These are phyloP conservation scores for Leccinum olivaceopallidum DNA, from an alignment of 768 basidiomycete species.

Conservation along the genomic window DNA sequence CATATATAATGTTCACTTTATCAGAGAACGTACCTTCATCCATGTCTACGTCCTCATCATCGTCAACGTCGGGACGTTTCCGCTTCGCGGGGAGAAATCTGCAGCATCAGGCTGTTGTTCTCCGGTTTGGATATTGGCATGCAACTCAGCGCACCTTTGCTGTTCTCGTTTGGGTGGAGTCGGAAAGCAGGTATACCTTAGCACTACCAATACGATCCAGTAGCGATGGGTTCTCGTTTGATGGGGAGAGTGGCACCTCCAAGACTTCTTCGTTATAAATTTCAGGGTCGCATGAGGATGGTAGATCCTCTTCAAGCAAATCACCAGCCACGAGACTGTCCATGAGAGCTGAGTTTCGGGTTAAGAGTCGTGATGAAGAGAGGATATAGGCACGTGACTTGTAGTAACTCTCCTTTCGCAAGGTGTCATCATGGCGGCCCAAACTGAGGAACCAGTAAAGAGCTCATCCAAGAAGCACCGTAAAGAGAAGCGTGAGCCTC, in stretches of 20 bases:
- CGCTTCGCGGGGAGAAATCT: conserved; percentile 35
- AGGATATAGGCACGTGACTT: conserved; percentile 21
- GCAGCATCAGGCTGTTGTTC: conserved; percentile 48
- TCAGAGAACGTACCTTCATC: conserved; percentile 31
- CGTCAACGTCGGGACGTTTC: conserved; percentile 47
- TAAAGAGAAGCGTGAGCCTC: conserved; percentile 88
- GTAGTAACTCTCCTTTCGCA: not conserved
- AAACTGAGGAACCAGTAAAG: conserved; percentile 40
- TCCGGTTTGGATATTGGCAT: conserved; percentile 36
- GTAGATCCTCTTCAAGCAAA: conserved; percentile 31
- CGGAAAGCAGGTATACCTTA: conserved; percentile 79
- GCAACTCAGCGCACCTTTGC: conserved; percentile 71
- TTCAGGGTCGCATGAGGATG: conserved; percentile 53
- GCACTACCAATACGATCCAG: conserved; percentile 69
- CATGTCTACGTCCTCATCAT: conserved; percentile 38
- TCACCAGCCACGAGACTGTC: conserved; percentile 44
- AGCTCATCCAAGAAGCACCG: conserved; percentile 89
- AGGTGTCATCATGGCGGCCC: conserved; percentile 29
- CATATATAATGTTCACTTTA: not conserved
- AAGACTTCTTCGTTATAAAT: conserved; percentile 60
- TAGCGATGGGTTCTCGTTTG: conserved; percentile 36
- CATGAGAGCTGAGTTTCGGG: conserved; percentile 37
- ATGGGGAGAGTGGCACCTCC: conserved; percentile 26
- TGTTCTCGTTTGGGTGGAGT: conserved; percentile 55
- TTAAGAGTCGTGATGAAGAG: not conserved